Evolutionary conservation across 306 rosid genomes (phyloP).

Genomic region (Cucumis cinereus): DNA sequence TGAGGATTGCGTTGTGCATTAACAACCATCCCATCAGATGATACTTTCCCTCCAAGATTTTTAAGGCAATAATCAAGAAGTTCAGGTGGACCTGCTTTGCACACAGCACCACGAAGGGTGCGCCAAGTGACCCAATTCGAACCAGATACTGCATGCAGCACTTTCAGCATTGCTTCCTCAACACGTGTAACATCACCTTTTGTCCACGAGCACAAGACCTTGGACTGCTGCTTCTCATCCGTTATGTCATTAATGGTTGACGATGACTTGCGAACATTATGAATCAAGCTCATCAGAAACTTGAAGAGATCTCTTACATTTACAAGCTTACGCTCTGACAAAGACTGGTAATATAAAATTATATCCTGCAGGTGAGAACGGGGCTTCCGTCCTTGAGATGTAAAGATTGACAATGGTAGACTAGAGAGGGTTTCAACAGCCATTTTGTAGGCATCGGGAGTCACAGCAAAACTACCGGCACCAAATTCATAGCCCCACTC

Average conservation of each 20-base stretch:
- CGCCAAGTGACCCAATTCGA: constrained; percentile 74
- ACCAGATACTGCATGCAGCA: constrained; percentile 83
- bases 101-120: constrained; percentile 74
- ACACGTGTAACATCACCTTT: constrained; percentile 49
- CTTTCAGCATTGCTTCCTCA: constrained; percentile 73
- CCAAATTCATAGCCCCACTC: constrained; percentile 94
- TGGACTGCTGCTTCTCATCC: constrained; percentile 38
- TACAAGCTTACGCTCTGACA: constrained; percentile 48
- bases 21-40: constrained; percentile 60
- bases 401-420: constrained; percentile 49
- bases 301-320: constrained; percentile 62
- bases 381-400: constrained; percentile 32
- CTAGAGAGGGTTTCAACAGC: constrained; percentile 61
- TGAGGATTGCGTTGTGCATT: constrained; percentile 55
- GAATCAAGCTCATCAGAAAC: constrained; percentile 53
- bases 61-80: constrained; percentile 73
- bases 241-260: constrained; percentile 31
- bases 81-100: constrained; percentile 60
- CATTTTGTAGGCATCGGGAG: constrained; percentile 46
- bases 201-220: constrained; percentile 43
- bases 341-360: constrained; percentile 55
- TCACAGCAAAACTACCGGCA: constrained; percentile 86
- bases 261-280: constrained; percentile 38
- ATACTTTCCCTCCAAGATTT: constrained; percentile 67
- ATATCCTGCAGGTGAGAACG: constrained; percentile 38